A percentile compares a stretch with the other conserved stretches of the same genome.
These are phyloP conservation scores for Beta macrorhiza DNA, from an alignment of 179 eudicot genomes.

Conservation along the genomic window DNA sequence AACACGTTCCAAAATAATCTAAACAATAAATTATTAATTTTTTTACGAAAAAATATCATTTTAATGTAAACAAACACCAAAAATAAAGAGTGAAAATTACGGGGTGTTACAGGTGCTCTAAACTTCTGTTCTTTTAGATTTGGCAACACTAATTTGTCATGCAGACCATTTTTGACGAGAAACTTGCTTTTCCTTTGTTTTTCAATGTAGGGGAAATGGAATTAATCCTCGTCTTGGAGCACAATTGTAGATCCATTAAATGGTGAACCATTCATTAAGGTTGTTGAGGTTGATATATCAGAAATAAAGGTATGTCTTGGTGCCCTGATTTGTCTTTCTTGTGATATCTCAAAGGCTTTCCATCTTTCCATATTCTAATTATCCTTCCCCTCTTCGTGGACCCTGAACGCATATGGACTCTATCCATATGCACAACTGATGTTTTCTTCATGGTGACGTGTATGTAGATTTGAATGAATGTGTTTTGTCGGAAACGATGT, in stretches of 20 bases:
- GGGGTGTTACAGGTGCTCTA: not conserved
- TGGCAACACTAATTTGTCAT: not conserved
- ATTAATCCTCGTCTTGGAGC: conserved; percentile 64
- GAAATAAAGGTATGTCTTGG: conserved; percentile 58
- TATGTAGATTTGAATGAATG: no score
- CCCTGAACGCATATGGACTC: not conserved
- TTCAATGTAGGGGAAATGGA: conserved; percentile 96
- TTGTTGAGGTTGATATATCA: conserved; percentile 71
- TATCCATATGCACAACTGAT: not conserved
- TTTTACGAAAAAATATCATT: no score
- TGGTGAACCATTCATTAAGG: conserved; percentile 92
- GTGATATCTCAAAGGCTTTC: not conserved
- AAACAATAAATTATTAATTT: no score
- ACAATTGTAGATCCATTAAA: conserved; percentile 85
- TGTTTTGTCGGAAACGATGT: no score
- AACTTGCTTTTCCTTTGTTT: not conserved
- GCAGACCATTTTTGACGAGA: not conserved
- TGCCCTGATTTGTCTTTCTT: not conserved
- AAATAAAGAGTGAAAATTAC: no score
- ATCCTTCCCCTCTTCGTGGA: not conserved
- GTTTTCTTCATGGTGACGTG: conserved; percentile 6
- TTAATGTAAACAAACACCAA: no score
- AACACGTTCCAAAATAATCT: no score
- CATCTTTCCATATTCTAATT: not conserved
- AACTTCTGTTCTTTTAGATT: not conserved